Conservation (phyloP, 2,329 filamentous ascomycete species). For the Geosmithia flava region DNA sequence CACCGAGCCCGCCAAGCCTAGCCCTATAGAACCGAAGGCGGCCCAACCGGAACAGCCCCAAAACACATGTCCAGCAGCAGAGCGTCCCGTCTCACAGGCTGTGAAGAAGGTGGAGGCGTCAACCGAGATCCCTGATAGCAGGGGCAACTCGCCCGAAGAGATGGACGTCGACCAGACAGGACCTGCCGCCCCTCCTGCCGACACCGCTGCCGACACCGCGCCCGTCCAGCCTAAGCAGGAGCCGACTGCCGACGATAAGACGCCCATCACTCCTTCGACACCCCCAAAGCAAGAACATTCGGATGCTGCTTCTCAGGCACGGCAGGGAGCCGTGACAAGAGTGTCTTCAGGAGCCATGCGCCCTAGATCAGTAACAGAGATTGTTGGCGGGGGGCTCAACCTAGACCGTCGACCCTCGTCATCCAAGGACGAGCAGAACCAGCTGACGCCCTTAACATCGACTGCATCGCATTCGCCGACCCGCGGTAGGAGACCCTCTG, state of each 20-base stretch:
- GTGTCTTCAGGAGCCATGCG: slow-evolving; percentile 59
- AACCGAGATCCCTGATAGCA: slow-evolving; percentile 21
- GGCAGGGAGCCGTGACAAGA: slow-evolving; percentile 50
- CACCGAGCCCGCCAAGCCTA: background rate
- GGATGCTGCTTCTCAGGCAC: slow-evolving; percentile 10
- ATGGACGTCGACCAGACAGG: slow-evolving; percentile 18
- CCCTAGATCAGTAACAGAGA: slow-evolving; percentile 63
- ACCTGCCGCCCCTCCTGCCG: slow-evolving; percentile 1
- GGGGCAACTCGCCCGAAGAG: slow-evolving; percentile 15
- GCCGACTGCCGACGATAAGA: slow-evolving; percentile 6
- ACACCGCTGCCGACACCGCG: slow-evolving; percentile 22
- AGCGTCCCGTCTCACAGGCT: slow-evolving; percentile 1
- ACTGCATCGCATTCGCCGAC: slow-evolving; percentile 28
- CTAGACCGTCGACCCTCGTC: background rate
- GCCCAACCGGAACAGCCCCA: background rate
- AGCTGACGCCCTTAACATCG: slow-evolving; percentile 26
- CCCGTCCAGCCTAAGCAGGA: slow-evolving; percentile 20
- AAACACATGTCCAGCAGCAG: background rate
- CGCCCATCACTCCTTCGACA: background rate
- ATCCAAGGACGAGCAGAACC: slow-evolving; percentile 6
- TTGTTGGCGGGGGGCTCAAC: slow-evolving; percentile 39
- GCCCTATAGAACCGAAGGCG: background rate
- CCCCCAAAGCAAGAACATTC: slow-evolving; percentile 1
- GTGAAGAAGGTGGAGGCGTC: background rate
- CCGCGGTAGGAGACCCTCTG: slow-evolving; percentile 15